Evolutionary conservation across 2,329 filamentous ascomycete species (phyloP).

Genomic region (Aspergillus viridinutans): DNA sequence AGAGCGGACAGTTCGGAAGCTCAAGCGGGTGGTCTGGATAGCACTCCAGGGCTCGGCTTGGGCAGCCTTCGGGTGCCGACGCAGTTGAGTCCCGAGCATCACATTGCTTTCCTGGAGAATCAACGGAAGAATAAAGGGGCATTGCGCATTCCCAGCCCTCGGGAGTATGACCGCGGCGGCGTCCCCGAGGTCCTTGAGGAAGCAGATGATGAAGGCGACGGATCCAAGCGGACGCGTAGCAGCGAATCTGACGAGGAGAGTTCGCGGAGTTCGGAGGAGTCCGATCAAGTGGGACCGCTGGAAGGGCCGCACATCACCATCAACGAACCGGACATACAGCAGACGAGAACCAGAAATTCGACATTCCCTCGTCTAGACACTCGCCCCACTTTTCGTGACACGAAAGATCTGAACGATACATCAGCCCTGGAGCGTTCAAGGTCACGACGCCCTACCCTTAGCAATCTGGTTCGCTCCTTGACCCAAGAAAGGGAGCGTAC

Average conservation of each 20-base stretch:
- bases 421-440: constrained; percentile 20
- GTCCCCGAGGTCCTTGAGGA: constrained; percentile 59
- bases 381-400: constrained; percentile 29
- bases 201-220: constrained; percentile 32
- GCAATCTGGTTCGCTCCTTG: constrained; percentile 31
- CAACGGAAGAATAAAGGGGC: constrained; percentile 73
- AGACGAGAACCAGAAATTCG: constrained; percentile 29
- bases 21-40: constrained; percentile 6
- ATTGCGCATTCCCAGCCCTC: constrained; percentile 82
- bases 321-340: constrained; percentile 41
- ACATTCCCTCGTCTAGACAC: constrained; percentile 39
- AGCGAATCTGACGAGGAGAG: constrained; percentile 17
- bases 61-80: constrained; percentile 51
- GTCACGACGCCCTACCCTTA: constrained; percentile 29
- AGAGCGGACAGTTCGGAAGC: constrained; percentile 18
- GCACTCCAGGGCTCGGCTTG: constrained; percentile 25
- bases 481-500: constrained; percentile 40
- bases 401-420: constrained; percentile 25
- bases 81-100: constrained; percentile 62
- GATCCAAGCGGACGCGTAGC: constrained; percentile 18
- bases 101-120: constrained; percentile 82
- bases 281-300: constrained; percentile 22
- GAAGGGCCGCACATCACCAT: constrained; percentile 44
- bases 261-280: constrained; percentile 16
- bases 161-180: constrained; percentile 81